A percentile compares a stretch with the other conserved stretches of the same genome.
Evolutionary conservation across 2,329 filamentous ascomycete species (phyloP).

Genomic region (Alternaria tenuissima): DNA sequence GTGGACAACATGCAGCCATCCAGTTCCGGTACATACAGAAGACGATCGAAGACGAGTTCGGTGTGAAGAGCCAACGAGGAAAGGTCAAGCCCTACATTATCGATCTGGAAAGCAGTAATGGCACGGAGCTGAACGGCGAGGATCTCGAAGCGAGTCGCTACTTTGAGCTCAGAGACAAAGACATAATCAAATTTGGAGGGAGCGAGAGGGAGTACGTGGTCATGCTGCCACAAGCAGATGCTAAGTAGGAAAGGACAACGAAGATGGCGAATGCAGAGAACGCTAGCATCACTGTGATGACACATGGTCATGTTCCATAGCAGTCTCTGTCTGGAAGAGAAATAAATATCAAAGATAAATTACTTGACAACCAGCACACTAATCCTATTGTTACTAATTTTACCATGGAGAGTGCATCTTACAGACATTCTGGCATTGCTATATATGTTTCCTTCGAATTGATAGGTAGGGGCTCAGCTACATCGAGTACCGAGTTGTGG

Average conservation of each 20-base stretch:
- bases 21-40: constrained; percentile 89
- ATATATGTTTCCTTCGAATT: neutral
- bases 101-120: constrained; percentile 92
- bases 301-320: neutral
- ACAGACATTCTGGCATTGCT: neutral
- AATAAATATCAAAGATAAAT: neutral
- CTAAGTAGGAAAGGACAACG: neutral
- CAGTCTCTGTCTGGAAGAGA: neutral
- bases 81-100: constrained; percentile 81
- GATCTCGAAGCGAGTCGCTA: constrained; percentile 78
- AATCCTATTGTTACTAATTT: neutral
- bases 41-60: constrained; percentile 83
- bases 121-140: constrained; percentile 82
- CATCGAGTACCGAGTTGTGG: neutral
- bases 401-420: no score
- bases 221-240: constrained; percentile 69
- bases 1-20: constrained; percentile 93
- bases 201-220: constrained; percentile 95
- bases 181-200: constrained; percentile 86
- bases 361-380: neutral
- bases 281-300: neutral
- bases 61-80: constrained; percentile 52
- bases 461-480: fast-evolving
- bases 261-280: neutral
- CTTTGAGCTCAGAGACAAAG: constrained; percentile 85